Evolutionary conservation across 352 stramenopile species (phyloP).

Genomic region (Phytophthora macrochlamydospora): DNA sequence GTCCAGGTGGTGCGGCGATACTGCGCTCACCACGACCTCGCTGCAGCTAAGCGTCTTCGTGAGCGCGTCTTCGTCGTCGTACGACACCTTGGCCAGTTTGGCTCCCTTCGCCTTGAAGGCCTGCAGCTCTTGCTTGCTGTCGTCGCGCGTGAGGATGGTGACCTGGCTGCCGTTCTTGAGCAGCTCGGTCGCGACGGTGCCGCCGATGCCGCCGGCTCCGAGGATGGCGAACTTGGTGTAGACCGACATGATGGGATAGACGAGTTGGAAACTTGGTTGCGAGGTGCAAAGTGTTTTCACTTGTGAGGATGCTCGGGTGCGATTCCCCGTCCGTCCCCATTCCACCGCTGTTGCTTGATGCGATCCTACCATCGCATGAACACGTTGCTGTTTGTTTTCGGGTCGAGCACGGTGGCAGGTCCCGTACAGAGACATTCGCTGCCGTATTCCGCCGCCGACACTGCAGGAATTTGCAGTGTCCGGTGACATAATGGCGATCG

Average conservation of each 20-base stretch:
- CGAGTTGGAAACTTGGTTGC: no score
- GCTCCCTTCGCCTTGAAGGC: conserved; percentile 33
- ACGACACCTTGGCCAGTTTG: conserved; percentile 24
- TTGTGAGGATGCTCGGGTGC: no score
- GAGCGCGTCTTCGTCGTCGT: conserved; percentile 21
- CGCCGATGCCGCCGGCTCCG: conserved; percentile 32
- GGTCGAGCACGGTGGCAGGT: no score
- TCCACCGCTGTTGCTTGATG: no score
- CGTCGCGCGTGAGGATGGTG: conserved; percentile 32
- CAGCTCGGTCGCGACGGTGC: conserved; percentile 27
- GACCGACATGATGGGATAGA: conserved; percentile 10
- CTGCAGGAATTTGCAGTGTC: no score
- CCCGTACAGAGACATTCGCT: no score
- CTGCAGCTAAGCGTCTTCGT: conserved; percentile 26
- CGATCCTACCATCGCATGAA: no score
- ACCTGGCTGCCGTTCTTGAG: conserved; percentile 7
- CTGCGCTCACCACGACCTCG: conserved; percentile 7
- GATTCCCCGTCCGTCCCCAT: no score
- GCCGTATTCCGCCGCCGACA: no score
- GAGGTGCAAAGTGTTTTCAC: no score
- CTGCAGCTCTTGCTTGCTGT: conserved; percentile 24
- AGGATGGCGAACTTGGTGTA: conserved; percentile 33
- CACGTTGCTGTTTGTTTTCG: no score
- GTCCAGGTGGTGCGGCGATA: conserved; percentile 12
- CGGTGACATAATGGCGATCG: no score